Evolutionary conservation across 2,329 filamentous ascomycete species (phyloP), one percentile per base, ranked within the genome.

Genomic region (Leptographium galeiforme): DNA sequence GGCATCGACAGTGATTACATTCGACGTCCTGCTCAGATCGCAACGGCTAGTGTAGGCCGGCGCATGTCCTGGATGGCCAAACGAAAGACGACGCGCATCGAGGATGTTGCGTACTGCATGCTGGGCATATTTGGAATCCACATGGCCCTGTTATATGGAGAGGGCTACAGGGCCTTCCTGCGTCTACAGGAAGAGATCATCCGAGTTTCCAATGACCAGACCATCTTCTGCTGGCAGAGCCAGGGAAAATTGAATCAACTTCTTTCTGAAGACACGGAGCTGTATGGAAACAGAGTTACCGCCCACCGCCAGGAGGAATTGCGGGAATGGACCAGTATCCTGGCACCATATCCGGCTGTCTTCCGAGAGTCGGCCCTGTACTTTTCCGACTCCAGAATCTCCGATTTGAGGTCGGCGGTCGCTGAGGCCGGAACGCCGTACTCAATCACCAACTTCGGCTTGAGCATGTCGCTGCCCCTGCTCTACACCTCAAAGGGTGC

Each of bases 61-160:
- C 59, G 59, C 45, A 64, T 65, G 63, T 63, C 59, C 12, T 65
- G 62, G 62, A 59, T 59, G 44, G 53, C 61, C 1, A 47, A 43
- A 2, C 54, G 63, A 30, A 19, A 51, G 39, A 63, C 60, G 14
- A 62, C 56, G 1, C 55, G 60, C 11, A 1, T 50, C 50, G 58
- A 64, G 47, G 62, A 66, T 52, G 49, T 45, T 6, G 63, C 63
- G 0, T 66, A 65, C 43, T 62, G 61, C 45, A 43, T 66, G 12
- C 52, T 66, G 11, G 64, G 63, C 1, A 40, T 66, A 6, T 64
- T 64, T 25, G 57, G 54, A 18, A 58, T 66, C 36, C 61, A 61
- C 38, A 65, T 66, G 60, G 58, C 63, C 4, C 50, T 66, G 40
- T 51, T 65, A 4, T 66, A 64, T 39, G 63, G 63, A 18, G 63